These are phyloP conservation scores for Tulasnella sp. DNA, from an alignment of 768 basidiomycete genomes.

Conservation along the genomic window DNA sequence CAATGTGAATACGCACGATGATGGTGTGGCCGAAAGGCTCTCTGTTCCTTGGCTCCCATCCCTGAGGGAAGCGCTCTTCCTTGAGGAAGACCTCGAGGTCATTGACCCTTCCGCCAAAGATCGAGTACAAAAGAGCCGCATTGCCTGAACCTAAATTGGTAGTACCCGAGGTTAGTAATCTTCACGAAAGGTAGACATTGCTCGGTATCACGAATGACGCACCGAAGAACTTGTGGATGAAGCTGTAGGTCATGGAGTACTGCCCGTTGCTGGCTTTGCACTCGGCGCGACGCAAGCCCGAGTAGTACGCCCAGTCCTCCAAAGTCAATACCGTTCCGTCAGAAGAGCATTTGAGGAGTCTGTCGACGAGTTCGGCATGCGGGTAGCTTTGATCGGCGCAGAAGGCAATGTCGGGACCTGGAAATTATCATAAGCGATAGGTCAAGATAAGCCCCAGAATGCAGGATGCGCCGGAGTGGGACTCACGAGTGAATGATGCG, in stretches of 20 bases:
- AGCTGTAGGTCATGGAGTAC: constrained; percentile 52
- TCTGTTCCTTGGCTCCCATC: constrained; percentile 69
- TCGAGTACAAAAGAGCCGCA: constrained; percentile 61
- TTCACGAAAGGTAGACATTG: background rate
- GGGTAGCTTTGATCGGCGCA: constrained; percentile 61
- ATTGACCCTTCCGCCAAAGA: constrained; percentile 66
- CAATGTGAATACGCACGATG: constrained; percentile 11
- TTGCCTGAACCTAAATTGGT: constrained; percentile 46
- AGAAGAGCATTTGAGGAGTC: constrained; percentile 46
- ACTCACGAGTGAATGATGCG: constrained; percentile 39
- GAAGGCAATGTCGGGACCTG: constrained; percentile 59
- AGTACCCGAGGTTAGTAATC: constrained; percentile 48
- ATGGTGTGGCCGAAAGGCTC: constrained; percentile 64
- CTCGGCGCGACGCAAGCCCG: constrained; percentile 64
- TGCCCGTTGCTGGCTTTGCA: constrained; percentile 58
- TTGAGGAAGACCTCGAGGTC: constrained; percentile 59
- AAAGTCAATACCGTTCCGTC: constrained; percentile 63
- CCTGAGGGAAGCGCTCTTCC: constrained; percentile 71
- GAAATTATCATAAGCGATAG: background rate
- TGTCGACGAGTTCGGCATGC: constrained; percentile 54
- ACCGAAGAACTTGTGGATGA: constrained; percentile 64
- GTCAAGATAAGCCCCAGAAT: background rate
- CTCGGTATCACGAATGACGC: constrained; percentile 44
- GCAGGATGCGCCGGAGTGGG: background rate
- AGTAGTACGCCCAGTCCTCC: constrained; percentile 61